A percentile compares a stretch with the other conserved stretches of the same genome.
These are phyloP conservation scores for Nasturtium officinale DNA, from an alignment of 345 rosid species.

Conservation along the genomic window DNA sequence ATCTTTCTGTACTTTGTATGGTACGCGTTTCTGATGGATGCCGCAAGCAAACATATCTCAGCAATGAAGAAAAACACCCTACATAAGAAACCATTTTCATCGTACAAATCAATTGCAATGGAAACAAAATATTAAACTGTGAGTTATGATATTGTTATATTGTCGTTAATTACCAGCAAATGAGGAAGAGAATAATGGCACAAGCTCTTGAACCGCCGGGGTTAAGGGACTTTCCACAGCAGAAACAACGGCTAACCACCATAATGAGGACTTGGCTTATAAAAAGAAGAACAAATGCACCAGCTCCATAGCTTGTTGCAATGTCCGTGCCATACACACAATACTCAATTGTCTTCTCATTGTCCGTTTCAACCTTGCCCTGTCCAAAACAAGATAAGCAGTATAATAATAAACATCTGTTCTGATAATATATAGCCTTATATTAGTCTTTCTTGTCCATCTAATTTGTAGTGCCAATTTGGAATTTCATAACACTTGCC, in stretches of 20 bases:
- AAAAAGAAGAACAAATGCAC: slow-evolving; percentile 77
- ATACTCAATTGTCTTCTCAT: slow-evolving; percentile 52
- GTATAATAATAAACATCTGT: not conserved
- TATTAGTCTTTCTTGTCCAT: not conserved
- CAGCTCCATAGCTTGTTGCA: slow-evolving; percentile 82
- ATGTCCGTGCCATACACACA: slow-evolving; percentile 90
- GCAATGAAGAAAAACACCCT: slow-evolving; percentile 85
- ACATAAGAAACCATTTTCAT: slow-evolving; percentile 7
- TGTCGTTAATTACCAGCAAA: slow-evolving; percentile 76
- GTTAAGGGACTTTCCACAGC: slow-evolving; percentile 81
- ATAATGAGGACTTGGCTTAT: slow-evolving; percentile 74
- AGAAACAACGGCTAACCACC: slow-evolving; percentile 89
- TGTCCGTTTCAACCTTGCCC: slow-evolving; percentile 60
- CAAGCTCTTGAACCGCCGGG: slow-evolving; percentile 91
- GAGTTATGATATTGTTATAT: too few relatives aligned
- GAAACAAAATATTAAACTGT: too few relatives aligned
- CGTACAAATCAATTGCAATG: not conserved
- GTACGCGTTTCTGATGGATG: slow-evolving; percentile 82
- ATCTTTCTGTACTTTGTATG: slow-evolving; percentile 72
- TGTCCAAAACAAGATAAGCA: slow-evolving; percentile 40
- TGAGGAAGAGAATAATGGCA: slow-evolving; percentile 76
- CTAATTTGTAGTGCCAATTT: not conserved
- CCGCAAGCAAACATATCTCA: slow-evolving; percentile 80
- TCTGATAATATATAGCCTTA: not conserved
- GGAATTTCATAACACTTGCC: not conserved